Evolutionary conservation across 2,329 filamentous ascomycete species (phyloP).

Genomic region (Blastomyces emzantsi): DNA sequence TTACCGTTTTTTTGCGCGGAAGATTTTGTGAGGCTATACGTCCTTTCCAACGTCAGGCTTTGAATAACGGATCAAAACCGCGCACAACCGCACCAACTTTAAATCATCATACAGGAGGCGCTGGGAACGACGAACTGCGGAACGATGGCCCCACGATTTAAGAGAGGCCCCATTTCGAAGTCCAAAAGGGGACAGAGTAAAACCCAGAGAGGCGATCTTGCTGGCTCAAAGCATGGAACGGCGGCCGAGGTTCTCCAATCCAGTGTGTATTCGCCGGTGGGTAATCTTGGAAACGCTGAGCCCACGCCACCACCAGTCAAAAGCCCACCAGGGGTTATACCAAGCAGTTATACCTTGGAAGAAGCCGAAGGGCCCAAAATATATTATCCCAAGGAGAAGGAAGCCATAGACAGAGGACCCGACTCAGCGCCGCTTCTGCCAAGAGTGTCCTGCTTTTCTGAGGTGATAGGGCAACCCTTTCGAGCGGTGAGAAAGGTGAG

Average conservation of each 20-base stretch:
- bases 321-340: background rate
- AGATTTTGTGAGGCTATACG: no score
- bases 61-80: background rate
- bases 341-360: background rate
- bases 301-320: background rate
- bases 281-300: background rate
- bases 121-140: background rate
- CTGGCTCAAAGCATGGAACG: background rate
- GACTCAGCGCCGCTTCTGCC: background rate
- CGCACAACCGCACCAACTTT: background rate
- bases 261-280: background rate
- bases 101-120: background rate
- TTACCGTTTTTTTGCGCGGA: background rate
- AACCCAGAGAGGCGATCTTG: background rate
- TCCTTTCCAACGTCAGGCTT: background rate
- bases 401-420: background rate
- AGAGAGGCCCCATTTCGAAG: background rate
- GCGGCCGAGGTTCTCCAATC: background rate
- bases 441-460: background rate
- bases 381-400: constrained; percentile 3
- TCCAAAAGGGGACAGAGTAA: background rate
- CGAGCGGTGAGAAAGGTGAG: background rate
- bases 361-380: background rate
- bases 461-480: background rate
- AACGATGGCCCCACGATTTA: background rate